Evolutionary conservation across 2,329 filamentous ascomycete genomes (phyloP), one percentile per base, ranked within the genome.

Genomic region (Diaporthe batatas): DNA sequence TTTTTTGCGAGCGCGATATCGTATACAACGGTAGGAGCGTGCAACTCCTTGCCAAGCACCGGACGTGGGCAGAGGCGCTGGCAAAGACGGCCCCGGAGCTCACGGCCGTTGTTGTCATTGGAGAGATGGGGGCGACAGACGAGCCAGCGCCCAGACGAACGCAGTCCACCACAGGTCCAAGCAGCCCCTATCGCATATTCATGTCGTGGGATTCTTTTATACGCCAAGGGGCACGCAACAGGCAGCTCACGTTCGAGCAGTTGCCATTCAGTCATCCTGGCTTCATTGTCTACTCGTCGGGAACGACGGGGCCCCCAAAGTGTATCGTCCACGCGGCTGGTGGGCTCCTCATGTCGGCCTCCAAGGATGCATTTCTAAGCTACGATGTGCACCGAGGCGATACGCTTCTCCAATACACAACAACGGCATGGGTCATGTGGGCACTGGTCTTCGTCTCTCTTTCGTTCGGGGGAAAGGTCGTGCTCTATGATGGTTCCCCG

Each of bases 401-500:
- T 10, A 58, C 34, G 32, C 4, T 34, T 6, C 18, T 34, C n/a
- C 51, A 68, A 16, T 25, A 54, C n/a, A 44, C 54, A n/a, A 57
- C 74, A 64, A 74, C 73, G 1, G 70, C 73, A 1, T 74, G 74
- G 74, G 47, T 75, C 1, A 75, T 75, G 74, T 75, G 74, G 70
- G 73, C 72, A 3, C 44, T 75, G n/a, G 68, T 73, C 34, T 70
- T 75, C 25, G 64, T 64, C 12, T 68, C 71, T 23, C 59, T 75
- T n/a, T 65, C 69, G 7, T 69, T 68, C 1, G 75, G 75, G 18
- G 70, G 69, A 39, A 70, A 62, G 7, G 72, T 75, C 53, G 69
- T 12, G 75, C 77, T 10, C n/a, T 77, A 77, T 53, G 75, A 77
- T 36, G 76, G 76, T 7, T 75, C 73, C 10, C 76, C 76, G 3